phyloP scores from a whole-genome alignment of 176 grass and related monocot species.

The Eremochloa ophiuroides region DNA sequence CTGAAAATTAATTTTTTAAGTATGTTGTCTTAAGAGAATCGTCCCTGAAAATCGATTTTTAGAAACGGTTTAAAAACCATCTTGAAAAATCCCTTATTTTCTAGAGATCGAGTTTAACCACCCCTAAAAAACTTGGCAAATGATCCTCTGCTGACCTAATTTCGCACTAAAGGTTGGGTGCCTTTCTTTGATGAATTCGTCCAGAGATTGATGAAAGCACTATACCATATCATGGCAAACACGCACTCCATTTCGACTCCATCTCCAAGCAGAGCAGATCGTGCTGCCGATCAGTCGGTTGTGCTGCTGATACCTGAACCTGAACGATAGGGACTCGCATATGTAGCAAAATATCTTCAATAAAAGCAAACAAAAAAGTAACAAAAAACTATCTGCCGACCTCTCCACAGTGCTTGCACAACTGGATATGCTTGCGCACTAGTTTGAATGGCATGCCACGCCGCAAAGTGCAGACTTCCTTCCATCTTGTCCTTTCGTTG shows the following conservation, averaged over 20 bases:
- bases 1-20: too few relatives aligned
- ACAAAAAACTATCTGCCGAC: slow-evolving; percentile 10
- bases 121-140: too few relatives aligned
- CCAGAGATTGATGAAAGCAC: background rate
- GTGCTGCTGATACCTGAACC: background rate
- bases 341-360: background rate
- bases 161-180: background rate
- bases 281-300: background rate
- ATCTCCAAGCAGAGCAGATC: background rate
- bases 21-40: too few relatives aligned
- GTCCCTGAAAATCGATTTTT: too few relatives aligned
- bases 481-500: background rate
- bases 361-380: background rate
- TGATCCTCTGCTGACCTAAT: too few relatives aligned
- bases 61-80: too few relatives aligned
- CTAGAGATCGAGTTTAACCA: too few relatives aligned
- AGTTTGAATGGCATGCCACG: background rate
- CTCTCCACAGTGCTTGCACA: background rate
- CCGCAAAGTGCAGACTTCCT: slow-evolving; percentile 8
- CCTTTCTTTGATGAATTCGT: background rate
- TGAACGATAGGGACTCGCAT: slow-evolving; percentile 5
- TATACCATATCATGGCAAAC: background rate
- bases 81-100: too few relatives aligned
- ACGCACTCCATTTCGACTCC: background rate
- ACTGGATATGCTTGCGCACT: background rate